phyloP scores from a whole-genome alignment of 2,329 filamentous ascomycete species.

The Leptodontidium sp. region DNA sequence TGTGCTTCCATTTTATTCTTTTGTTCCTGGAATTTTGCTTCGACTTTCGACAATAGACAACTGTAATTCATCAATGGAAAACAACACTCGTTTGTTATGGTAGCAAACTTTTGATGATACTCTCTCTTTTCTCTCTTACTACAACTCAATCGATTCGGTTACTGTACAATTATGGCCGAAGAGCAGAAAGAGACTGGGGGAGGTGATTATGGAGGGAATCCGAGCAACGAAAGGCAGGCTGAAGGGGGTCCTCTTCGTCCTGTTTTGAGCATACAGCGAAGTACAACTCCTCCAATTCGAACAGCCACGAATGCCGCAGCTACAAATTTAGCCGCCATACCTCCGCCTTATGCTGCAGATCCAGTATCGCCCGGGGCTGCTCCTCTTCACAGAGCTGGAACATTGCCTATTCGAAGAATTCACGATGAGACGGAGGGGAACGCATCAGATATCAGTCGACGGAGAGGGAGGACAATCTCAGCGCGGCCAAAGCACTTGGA shows the following conservation, averaged over 20 bases:
- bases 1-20: background rate
- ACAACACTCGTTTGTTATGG: background rate
- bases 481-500: constrained; percentile 23
- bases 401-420: constrained; percentile 24
- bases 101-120: background rate
- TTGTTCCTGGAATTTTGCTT: background rate
- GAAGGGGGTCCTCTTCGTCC: constrained; percentile 10
- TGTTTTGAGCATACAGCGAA: constrained; percentile 1
- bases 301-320: background rate
- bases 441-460: constrained; percentile 18
- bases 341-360: constrained; percentile 17
- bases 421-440: background rate
- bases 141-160: too few relatives aligned
- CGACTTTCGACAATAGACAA: background rate
- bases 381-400: constrained; percentile 27
- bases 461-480: constrained; percentile 34
- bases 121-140: background rate
- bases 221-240: background rate
- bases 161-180: constrained; percentile 21
- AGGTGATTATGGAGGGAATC: background rate
- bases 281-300: background rate
- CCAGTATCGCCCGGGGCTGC: background rate
- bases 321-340: background rate
- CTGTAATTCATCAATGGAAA: background rate
- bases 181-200: constrained; percentile 10